phyloP scores from a whole-genome alignment of 208 protist species.

The Trypanosoma avium region DNA sequence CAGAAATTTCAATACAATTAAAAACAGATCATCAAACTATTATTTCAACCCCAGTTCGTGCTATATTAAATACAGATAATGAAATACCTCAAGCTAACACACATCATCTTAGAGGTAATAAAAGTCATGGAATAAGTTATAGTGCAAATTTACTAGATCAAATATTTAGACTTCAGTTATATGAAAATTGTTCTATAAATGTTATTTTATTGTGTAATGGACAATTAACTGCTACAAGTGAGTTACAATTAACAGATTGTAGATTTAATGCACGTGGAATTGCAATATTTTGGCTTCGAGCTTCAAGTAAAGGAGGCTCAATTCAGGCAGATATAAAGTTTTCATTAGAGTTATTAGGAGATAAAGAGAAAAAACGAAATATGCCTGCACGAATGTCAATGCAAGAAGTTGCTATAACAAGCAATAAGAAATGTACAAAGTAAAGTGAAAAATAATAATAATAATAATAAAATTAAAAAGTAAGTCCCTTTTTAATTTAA shows the following conservation, averaged over 20 bases:
- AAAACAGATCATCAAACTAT: background rate
- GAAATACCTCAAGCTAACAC: no score
- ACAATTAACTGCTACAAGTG: background rate
- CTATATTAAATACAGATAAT: background rate
- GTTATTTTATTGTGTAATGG: conserved; percentile 11
- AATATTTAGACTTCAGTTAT: conserved; percentile 13
- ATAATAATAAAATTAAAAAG: no score
- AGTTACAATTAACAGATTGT: conserved; percentile 10
- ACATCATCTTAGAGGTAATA: no score
- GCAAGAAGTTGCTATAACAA: no score
- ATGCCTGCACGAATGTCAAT: background rate
- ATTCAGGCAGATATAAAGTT: conserved; percentile 20
- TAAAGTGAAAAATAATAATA: no score
- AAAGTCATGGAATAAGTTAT: background rate
- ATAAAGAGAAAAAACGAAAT: conserved; percentile 10
- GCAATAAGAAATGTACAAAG: no score
- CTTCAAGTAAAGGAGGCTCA: background rate
- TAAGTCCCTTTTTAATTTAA: no score
- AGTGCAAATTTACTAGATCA: conserved; percentile 15
- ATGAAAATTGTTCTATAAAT: background rate
- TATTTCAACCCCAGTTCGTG: background rate
- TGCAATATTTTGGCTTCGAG: conserved; percentile 10
- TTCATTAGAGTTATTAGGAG: conserved; percentile 3
- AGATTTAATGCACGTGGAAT: background rate
- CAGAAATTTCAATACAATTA: conserved; percentile 13